Base-by-base conservation (phyloP, 306 rosid species). In the Nissolia schottii region DNA sequence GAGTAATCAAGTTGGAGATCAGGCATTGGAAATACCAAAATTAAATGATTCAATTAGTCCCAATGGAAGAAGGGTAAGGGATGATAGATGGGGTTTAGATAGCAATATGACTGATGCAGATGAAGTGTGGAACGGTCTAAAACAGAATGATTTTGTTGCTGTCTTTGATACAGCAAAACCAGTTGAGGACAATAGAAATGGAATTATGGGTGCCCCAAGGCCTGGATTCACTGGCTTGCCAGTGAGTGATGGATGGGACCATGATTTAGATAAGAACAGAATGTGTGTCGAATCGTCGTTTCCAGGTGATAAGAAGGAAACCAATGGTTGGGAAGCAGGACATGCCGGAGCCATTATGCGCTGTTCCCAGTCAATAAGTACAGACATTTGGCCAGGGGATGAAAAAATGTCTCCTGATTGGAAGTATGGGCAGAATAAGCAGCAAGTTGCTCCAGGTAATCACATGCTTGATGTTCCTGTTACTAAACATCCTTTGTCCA, bases 391-490 rank as follows among this genome's bases (percentile, higher is more conserved):
- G 98, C 84, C 81, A 53, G 98, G 82, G 57, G 90, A 87, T 82
- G 90, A 81, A 83, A 80, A 87, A 82, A 91, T 91, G 96, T 92
- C 96, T 53, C 96, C 96, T 49, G 91, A 90, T 84, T 92, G 98
- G 98, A 84, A 90, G 65, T 85, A 71, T 67, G 77, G 57, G 70
- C 87, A 59, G 71, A 67, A 46, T 58, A 77, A 74, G 64, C 90
- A 15, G 43, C 81, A 77, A 69, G 87, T 72, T 79, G 64, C 83
- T 76, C 68, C 87, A 73, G 84, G 83, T 84, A 80, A 74, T 68
- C 73, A 43, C 67, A 57, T 81, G 67, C 84, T 84, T 70, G 79
- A 71, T 66, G 67, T 73, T 75, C 73, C 58, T 75, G 28, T 74
- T 16, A 23, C 57, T 60, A 51, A 56, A 70, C 85, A 77, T 73